A percentile compares a stretch with the other conserved stretches of the same genome.
Evolutionary conservation across 2,329 filamentous ascomycete species (phyloP).

Genomic region (Endoconidiophora laricicola): DNA sequence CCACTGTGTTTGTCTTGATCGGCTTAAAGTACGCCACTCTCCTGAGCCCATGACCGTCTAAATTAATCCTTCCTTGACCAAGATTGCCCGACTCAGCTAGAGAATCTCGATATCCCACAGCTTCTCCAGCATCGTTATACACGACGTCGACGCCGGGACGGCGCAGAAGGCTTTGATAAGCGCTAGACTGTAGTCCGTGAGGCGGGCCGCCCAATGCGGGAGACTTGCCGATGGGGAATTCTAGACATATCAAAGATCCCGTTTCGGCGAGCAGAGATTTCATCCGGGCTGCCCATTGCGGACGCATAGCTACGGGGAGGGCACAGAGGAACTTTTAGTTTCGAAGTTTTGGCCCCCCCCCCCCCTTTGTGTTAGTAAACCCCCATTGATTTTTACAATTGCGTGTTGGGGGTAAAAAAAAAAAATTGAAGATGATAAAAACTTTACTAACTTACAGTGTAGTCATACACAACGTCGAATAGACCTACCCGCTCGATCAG

Average conservation of each 20-base stretch:
- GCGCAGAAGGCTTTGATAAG: slow-evolving; percentile 56
- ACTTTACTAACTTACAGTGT: slow-evolving; percentile 31
- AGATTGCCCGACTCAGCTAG: no score
- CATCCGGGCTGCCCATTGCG: slow-evolving; percentile 37
- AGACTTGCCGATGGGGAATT: slow-evolving; percentile 61
- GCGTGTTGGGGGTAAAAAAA: no score
- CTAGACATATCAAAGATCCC: slow-evolving; percentile 47
- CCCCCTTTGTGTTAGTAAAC: no score
- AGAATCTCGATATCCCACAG: neutral
- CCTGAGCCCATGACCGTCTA: neutral
- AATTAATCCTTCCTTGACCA: neutral
- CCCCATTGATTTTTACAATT: no score
- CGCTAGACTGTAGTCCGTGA: slow-evolving; percentile 49
- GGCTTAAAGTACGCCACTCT: slow-evolving; percentile 25
- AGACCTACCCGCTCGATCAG: slow-evolving; percentile 32
- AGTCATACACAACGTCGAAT: slow-evolving; percentile 53
- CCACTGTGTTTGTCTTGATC: slow-evolving; percentile 30
- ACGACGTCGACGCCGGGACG: slow-evolving; percentile 49
- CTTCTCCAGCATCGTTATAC: slow-evolving; percentile 32
- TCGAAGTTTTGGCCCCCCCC: no score
- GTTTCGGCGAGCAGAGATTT: slow-evolving; percentile 29
- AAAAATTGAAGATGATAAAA: no score
- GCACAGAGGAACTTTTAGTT: slow-evolving; percentile 41
- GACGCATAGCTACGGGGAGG: slow-evolving; percentile 34
- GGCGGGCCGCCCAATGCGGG: slow-evolving; percentile 52